Base-by-base conservation (phyloP, 1,284 basidiomycete species). In the Leccinum pallidistipes region DNA sequence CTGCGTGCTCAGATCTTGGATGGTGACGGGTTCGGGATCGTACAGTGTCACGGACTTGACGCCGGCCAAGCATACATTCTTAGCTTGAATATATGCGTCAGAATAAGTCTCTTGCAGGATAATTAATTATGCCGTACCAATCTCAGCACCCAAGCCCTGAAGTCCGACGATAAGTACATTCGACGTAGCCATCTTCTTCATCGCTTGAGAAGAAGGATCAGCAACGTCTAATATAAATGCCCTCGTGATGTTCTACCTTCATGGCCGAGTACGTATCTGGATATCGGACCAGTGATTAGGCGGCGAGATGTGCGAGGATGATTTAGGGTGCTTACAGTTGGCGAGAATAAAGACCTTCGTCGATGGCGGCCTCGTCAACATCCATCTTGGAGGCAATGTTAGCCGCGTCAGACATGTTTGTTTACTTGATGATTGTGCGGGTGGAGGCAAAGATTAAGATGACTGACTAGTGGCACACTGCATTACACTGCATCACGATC, bases 121-220 rank as follows among this genome's bases (percentile, higher is more conserved):
- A 54, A 56, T 64, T 49, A 53, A 57, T 64, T 54, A 55, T 51
- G 62, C 76, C 81, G 69, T 70, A 92, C 95, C 95, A 72, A 99
- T 97, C 79, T 99, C 97, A 61, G 94, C 94, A 62, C 97, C 97
- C 62, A 99, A 81, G 65, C 97, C 97, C 67, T 92, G 91, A 75
- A 97, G 79, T 34, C 97, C 97, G 51, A 98, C 90, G 68, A 99
- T 88, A 64, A 99, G 87, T 54, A 99, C 92, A 74, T 98, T 97
- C 60, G 96, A 98, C 31, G 86, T 83, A 8, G 97, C 97, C 97
- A 99, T 99, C 74, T 91, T 92, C 84, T 98, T 98, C 97, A 99
- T 99, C 52, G 97, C 97, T 95, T 72, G 29, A 27, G 31, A 51
- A 50, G 27, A 3, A 47, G 38, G 5, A 32, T 68, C 31, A 65